Base-by-base conservation (phyloP, 1,284 basidiomycete species). In the Somion occarium region DNA sequence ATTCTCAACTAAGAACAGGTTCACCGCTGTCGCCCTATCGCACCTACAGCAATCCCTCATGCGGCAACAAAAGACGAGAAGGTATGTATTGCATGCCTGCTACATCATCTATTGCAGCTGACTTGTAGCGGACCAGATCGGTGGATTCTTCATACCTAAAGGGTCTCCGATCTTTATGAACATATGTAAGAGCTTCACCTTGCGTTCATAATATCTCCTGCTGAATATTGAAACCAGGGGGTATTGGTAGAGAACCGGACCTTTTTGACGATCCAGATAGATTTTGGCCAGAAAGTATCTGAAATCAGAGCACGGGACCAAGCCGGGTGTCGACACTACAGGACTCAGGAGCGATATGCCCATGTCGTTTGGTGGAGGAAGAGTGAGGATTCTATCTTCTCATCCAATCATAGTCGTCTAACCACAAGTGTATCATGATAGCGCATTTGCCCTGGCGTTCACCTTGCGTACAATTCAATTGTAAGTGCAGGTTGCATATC, bases 381-480 rank as follows among this genome's bases (percentile, higher is more conserved):
- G 61, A 46, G 60, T 61, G 41, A 5, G 51, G 43, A 9, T 39
- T 41, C 2, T 9, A 24, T 27, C 43, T 15, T 2, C 19, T 25
- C 20, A 7, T 20, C 12, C 11, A 22, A 20, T 15, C 37, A 20
- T 4, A 43, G 34, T 2, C 12, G 20, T 13, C 12, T 20, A 18
- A 13, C 38, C 24, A 22, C 30, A 34, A 34, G 30, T 15, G 15
- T 15, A 34, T 34, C 15, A 5, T 5, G 7, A n/a, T 18, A 62
- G 56, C 44, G 61, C 15, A 53, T 59, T 23, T 63, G 61, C 49
- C 54, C 59, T 3, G 61, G 61, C 1, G 55, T 57, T 39, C 52
- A 56, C 24, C 24, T 63, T 24, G 61, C 58, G 2, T 22, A 54
- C 50, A 37, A 60, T 55, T 55, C 53, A 4, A 34, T 55, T 25